phyloP scores from a whole-genome alignment of 345 rosid species.

The Eucalyptus sp. region DNA sequence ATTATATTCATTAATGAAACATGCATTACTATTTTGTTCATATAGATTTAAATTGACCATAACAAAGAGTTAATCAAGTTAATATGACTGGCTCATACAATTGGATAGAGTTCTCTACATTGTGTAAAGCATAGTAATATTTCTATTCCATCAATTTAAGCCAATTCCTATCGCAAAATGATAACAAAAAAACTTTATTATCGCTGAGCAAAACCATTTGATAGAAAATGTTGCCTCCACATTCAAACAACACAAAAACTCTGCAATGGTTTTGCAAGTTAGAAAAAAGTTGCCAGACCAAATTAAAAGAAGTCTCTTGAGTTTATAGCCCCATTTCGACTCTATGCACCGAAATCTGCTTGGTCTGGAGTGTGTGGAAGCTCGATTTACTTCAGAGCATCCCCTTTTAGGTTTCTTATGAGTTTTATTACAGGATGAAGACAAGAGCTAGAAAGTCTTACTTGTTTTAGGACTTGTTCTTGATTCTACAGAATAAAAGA shows the following conservation, averaged over 20 bases:
- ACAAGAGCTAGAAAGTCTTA: no score
- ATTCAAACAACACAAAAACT: not conserved
- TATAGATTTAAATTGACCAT: not conserved
- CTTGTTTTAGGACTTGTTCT: no score
- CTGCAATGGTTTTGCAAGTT: not conserved
- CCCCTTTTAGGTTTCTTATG: no score
- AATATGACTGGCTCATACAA: not conserved
- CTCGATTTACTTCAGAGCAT: no score
- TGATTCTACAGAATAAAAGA: not conserved
- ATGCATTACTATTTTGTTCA: no score
- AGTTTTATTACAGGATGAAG: no score
- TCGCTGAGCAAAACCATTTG: no score
- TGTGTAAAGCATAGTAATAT: not conserved
- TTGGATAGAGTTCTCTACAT: not conserved
- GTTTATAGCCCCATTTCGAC: no score
- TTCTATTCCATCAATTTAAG: not conserved
- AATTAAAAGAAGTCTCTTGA: no score
- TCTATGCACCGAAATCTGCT: no score
- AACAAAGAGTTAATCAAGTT: not conserved
- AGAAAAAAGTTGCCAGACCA: not conserved
- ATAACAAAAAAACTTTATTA: not conserved
- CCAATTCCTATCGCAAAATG: not conserved
- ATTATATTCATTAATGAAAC: not conserved
- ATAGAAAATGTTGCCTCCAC: no score
- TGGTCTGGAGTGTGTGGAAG: not conserved